Percentiles rank a stretch among this genome's conserved stretches.
Conservation (phyloP, 1,284 basidiomycete genomes). For the Chalciporus sp. region DNA sequence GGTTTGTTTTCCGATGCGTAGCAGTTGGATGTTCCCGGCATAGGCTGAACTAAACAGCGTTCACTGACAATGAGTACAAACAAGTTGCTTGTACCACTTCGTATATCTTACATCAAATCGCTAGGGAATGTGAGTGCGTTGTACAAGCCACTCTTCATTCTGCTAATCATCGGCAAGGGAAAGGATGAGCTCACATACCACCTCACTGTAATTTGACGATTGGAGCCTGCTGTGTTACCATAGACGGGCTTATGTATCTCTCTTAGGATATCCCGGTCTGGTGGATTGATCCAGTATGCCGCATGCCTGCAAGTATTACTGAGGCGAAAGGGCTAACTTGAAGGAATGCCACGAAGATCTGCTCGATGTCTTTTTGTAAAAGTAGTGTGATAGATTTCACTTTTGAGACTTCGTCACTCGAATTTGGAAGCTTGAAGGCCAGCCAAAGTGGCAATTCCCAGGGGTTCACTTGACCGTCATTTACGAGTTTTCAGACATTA, state of each 20-base stretch:
- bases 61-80: conserved; percentile 18
- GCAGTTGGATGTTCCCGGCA: too few relatives aligned
- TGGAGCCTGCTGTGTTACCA: too few relatives aligned
- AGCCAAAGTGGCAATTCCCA: too few relatives aligned
- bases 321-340: conserved; percentile 61
- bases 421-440: too few relatives aligned
- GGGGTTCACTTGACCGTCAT: too few relatives aligned
- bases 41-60: neutral
- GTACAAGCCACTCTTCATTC: neutral
- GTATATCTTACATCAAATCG: conserved; percentile 60
- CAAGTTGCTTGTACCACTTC: conserved; percentile 38
- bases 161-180: conserved; percentile 49
- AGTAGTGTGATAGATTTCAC: too few relatives aligned
- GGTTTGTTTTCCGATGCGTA: too few relatives aligned
- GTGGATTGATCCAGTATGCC: conserved; percentile 91
- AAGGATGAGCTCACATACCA: conserved; percentile 90
- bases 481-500: too few relatives aligned
- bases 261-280: conserved; percentile 87
- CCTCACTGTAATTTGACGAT: conserved; percentile 54
- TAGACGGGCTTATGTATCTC: conserved; percentile 56
- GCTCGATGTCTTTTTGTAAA: conserved; percentile 14
- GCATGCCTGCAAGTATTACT: conserved; percentile 87
- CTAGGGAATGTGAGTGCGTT: conserved; percentile 50
- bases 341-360: conserved; percentile 57
- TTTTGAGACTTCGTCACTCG: too few relatives aligned